Percentiles rank a stretch among this genome's conserved stretches.
Evolutionary conservation across 1,284 basidiomycete genomes (phyloP).

Genomic region (Cryptococcus sp.): DNA sequence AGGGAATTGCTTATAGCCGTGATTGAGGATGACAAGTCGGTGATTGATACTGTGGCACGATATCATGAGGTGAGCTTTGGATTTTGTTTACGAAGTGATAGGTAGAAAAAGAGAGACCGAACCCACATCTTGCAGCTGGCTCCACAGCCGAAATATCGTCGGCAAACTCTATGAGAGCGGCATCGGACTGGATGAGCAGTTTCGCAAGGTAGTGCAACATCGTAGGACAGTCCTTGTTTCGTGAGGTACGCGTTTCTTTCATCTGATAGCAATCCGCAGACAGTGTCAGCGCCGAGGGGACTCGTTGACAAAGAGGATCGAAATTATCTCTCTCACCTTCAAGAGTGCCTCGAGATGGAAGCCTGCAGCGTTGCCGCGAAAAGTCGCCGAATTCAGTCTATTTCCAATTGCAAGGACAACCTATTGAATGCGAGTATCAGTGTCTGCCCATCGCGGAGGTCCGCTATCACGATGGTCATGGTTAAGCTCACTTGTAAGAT

Average conservation of each 20-base stretch:
- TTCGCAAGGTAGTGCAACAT: conserved; percentile 82
- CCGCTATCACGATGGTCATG: too few relatives aligned
- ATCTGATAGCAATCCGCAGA: conserved; percentile 57
- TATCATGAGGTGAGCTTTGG: conserved; percentile 5
- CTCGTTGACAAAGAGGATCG: too few relatives aligned
- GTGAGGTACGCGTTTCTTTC: conserved; percentile 78
- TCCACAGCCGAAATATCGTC: conserved; percentile 81
- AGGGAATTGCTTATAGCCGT: conserved; percentile 63
- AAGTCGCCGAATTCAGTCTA: conserved; percentile 74
- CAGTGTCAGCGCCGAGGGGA: conserved; percentile 3
- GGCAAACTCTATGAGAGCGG: conserved; percentile 69
- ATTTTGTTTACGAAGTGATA: conserved; percentile 10
- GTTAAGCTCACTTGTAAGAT: conserved; percentile 63
- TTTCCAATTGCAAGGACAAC: conserved; percentile 77
- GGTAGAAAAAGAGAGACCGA: not conserved
- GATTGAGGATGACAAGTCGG: conserved; percentile 64
- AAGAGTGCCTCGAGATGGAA: conserved; percentile 78
- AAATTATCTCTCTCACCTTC: conserved; percentile 65
- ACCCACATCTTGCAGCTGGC: conserved; percentile 73
- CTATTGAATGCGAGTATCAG: conserved; percentile 47
- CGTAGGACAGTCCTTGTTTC: conserved; percentile 73
- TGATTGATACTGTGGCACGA: conserved; percentile 65
- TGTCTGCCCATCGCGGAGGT: not conserved
- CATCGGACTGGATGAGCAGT: conserved; percentile 70
- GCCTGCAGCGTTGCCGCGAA: conserved; percentile 77